These are phyloP conservation scores for Psilocybe cyanescens DNA, from an alignment of 768 basidiomycete genomes.

Conservation along the genomic window DNA sequence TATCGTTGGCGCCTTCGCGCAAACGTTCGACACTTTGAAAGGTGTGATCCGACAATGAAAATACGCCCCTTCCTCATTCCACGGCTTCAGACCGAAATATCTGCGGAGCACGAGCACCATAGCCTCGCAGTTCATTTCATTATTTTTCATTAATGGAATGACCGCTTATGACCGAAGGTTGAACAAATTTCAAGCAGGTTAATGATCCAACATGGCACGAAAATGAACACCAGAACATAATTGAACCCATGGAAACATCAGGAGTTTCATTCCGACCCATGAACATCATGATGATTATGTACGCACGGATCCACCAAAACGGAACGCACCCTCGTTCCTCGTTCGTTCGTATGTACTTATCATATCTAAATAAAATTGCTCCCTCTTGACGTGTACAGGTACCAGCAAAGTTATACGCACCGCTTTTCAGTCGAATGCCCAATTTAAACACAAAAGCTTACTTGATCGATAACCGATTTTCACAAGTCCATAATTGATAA, in stretches of 20 bases:
- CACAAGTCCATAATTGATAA: not conserved
- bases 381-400: not conserved
- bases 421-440: not conserved
- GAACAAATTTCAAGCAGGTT: not conserved
- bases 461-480: conserved; percentile 3
- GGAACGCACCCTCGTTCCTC: conserved; percentile 1
- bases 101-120: too few species aligned
- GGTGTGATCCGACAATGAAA: not conserved
- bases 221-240: not conserved
- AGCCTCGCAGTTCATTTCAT: not conserved
- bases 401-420: not conserved
- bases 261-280: not conserved
- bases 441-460: not conserved
- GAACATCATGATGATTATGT: too few species aligned
- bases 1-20: not conserved
- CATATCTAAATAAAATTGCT: too few species aligned
- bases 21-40: not conserved
- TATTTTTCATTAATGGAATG: not conserved
- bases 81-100: too few species aligned
- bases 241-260: not conserved
- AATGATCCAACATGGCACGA: not conserved
- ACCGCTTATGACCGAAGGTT: not conserved
- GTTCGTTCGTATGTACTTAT: not conserved
- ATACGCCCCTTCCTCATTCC: not conserved
- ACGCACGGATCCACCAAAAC: not conserved